Conservation (phyloP, 805 yeast genomes). For the Myxozyma neotropica region DNA sequence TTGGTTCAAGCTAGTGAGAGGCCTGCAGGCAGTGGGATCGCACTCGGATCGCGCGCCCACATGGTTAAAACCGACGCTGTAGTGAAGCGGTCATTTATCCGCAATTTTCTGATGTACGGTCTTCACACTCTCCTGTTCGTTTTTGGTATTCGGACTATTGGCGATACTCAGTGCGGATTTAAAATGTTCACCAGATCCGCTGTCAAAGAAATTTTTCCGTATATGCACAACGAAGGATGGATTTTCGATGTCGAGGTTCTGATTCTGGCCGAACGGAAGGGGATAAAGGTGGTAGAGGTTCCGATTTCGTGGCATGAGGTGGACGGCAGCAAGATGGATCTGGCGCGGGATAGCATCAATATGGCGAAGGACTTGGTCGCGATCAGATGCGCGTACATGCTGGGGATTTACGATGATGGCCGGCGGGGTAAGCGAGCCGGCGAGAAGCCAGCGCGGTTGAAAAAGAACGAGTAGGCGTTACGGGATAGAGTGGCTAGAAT, state of each 20-base stretch:
- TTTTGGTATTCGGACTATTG: conserved; percentile 83
- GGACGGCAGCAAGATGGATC: conserved; percentile 89
- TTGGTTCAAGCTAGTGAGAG: neutral
- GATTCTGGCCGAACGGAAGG: conserved; percentile 73
- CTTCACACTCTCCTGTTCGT: conserved; percentile 81
- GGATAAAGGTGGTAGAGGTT: conserved; percentile 69
- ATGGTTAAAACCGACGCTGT: conserved; percentile 96
- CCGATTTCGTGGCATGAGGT: conserved; percentile 97
- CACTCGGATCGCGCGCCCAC: conserved; percentile 94
- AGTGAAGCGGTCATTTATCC: conserved; percentile 83
- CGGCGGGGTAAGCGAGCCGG: neutral
- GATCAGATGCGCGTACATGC: conserved; percentile 80
- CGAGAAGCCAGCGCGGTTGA: neutral
- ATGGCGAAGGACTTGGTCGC: conserved; percentile 95
- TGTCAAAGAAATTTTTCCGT: conserved; percentile 69
- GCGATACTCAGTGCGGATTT: conserved; percentile 98
- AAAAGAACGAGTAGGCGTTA: neutral
- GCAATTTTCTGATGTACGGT: conserved; percentile 92
- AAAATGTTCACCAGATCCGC: conserved; percentile 82
- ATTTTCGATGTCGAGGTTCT: conserved; percentile 94
- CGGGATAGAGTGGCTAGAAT: no score
- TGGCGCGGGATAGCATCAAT: conserved; percentile 83
- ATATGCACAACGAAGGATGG: conserved; percentile 97
- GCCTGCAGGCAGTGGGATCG: conserved; percentile 55
- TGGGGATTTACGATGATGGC: conserved; percentile 66